Evolutionary conservation across 2,329 filamentous ascomycete genomes (phyloP).

Genomic region (Paraconiothyrium brasiliense): DNA sequence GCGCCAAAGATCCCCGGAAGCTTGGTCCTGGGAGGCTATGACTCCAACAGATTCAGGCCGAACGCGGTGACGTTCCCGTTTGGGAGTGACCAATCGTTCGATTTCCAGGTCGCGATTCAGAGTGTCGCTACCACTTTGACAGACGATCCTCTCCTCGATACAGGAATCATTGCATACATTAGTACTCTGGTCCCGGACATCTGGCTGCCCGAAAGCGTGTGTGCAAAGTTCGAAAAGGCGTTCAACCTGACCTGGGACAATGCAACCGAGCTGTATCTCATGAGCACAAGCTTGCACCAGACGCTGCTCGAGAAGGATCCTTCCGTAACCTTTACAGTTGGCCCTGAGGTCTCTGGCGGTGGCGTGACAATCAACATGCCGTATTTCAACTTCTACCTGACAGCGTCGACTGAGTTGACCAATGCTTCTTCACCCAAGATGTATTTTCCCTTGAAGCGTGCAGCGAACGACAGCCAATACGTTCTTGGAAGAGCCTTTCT

Average conservation of each 20-base stretch:
- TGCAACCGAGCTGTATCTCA: constrained; percentile 45
- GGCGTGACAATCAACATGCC: constrained; percentile 47
- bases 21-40: constrained; percentile 53
- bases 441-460: constrained; percentile 52
- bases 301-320: constrained; percentile 43
- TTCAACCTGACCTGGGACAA: constrained; percentile 52
- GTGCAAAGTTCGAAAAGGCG: constrained; percentile 45
- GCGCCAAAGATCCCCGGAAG: constrained; percentile 40
- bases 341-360: constrained; percentile 32
- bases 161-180: constrained; percentile 43
- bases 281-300: constrained; percentile 49
- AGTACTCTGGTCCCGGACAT: constrained; percentile 52
- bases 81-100: constrained; percentile 35
- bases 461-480: constrained; percentile 50
- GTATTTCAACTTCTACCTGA: constrained; percentile 51
- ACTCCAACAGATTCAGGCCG: constrained; percentile 41
- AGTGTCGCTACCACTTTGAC: constrained; percentile 31
- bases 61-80: constrained; percentile 39
- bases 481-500: constrained; percentile 52
- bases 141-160: constrained; percentile 29
- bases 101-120: constrained; percentile 39
- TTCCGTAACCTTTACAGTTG: constrained; percentile 43
- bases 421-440: constrained; percentile 26
- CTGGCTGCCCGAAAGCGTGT: constrained; percentile 51
- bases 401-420: constrained; percentile 29